Conservation (phyloP, 192 early-diverging fungal species). For the Coemansia sp. region DNA sequence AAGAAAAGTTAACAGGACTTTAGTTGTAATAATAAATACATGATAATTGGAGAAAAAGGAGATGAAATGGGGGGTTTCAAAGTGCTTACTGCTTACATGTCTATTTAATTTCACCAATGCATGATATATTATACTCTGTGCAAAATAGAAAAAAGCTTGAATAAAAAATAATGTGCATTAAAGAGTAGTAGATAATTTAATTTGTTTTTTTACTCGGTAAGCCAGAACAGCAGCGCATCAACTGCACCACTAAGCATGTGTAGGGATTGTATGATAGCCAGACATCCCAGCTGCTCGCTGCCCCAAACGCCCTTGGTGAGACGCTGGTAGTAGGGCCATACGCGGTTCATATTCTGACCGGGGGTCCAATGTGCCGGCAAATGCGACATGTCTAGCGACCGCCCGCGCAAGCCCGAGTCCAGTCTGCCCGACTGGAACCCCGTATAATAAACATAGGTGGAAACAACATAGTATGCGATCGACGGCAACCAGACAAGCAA, state of each 20-base stretch:
- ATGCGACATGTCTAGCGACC: conserved; percentile 10
- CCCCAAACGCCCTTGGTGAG: conserved; percentile 6
- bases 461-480: conserved; percentile 27
- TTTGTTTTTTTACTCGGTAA: conserved; percentile 18
- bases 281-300: conserved; percentile 27
- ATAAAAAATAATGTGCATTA: not conserved
- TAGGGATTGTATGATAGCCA: conserved; percentile 38
- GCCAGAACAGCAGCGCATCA: conserved; percentile 42
- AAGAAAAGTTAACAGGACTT: not conserved
- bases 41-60: not conserved
- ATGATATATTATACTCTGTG: too few relatives aligned
- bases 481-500: conserved; percentile 36
- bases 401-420: not conserved
- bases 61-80: not conserved
- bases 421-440: conserved; percentile 13
- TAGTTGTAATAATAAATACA: not conserved
- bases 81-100: not conserved
- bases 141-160: too few relatives aligned
- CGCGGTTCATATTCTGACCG: conserved; percentile 26
- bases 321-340: conserved; percentile 36
- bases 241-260: conserved; percentile 42
- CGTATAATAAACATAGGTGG: conserved; percentile 36
- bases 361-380: conserved; percentile 45
- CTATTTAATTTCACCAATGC: conserved; percentile 4
- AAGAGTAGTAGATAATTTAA: not conserved